Evolutionary conservation across 169 alveolate genomes (phyloP).

Genomic region (Amoebophrya sp.): DNA sequence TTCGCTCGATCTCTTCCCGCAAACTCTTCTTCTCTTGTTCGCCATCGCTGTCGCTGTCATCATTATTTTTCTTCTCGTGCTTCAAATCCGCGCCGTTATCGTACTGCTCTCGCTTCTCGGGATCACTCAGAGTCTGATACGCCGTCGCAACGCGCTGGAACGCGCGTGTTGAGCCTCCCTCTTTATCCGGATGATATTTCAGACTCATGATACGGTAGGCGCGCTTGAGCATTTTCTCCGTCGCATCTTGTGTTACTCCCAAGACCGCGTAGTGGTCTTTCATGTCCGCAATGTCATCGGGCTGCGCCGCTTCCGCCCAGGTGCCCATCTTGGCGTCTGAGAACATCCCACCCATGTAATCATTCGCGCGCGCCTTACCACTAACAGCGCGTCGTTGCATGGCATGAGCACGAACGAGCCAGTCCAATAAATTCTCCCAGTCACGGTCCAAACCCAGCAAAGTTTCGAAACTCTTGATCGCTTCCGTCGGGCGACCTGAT

Average conservation of each 20-base stretch:
- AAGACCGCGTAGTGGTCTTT: slow-evolving; percentile 18
- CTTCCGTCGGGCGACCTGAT: neutral
- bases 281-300: neutral
- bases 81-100: neutral
- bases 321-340: neutral
- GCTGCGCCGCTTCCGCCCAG: slow-evolving; percentile 12
- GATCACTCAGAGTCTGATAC: neutral
- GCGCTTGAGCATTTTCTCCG: neutral
- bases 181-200: slow-evolving; percentile 12
- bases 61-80: neutral
- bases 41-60: neutral
- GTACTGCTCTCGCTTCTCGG: slow-evolving; percentile 6
- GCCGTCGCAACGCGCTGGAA: slow-evolving; percentile 17
- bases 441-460: neutral
- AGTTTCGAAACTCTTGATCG: neutral
- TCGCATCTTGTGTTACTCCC: neutral
- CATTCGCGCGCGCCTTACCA: neutral
- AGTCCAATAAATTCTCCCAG: neutral
- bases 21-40: neutral
- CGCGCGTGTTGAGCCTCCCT: neutral
- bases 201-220: neutral
- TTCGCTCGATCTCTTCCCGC: slow-evolving; percentile 18
- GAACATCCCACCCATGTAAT: neutral
- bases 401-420: neutral
- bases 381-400: neutral